Evolutionary conservation across 805 yeast species (phyloP).

Genomic region (Starmerella lactis-condensi): DNA sequence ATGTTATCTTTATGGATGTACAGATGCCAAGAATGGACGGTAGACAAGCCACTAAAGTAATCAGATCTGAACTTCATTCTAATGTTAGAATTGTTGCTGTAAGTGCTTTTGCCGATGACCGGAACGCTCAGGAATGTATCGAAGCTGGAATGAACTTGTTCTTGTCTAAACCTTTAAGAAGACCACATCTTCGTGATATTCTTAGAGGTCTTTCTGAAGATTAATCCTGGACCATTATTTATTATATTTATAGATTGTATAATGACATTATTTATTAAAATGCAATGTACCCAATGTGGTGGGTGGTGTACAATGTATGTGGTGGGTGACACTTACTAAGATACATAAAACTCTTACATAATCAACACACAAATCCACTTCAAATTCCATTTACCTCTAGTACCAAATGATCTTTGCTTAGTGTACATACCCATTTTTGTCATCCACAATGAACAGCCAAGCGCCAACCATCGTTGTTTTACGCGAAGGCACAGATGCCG

Average conservation of each 20-base stretch:
- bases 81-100: conserved; percentile 72
- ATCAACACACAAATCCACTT: no score
- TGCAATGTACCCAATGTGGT: no score
- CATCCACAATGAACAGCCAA: conserved; percentile 33
- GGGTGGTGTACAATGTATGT: no score
- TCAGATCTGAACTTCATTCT: conserved; percentile 44
- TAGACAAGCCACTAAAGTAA: conserved; percentile 55
- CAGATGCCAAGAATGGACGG: conserved; percentile 96
- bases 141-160: conserved; percentile 89
- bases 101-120: conserved; percentile 88
- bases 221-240: background rate
- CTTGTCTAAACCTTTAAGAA: conserved; percentile 51
- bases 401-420: no score
- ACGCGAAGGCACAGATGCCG: conserved; percentile 92
- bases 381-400: no score
- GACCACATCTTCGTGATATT: conserved; percentile 18
- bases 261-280: conserved; percentile 5
- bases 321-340: no score
- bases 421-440: no score
- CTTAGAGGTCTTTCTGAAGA: conserved; percentile 10
- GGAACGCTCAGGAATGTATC: conserved; percentile 68
- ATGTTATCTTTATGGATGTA: conserved; percentile 85
- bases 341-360: no score
- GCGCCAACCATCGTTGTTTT: conserved; percentile 96
- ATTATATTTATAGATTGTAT: background rate